A percentile compares a stretch with the other conserved stretches of the same genome.
Conservation (phyloP, 2,329 filamentous ascomycete genomes). For the Pseudogymnoascus sp. region DNA sequence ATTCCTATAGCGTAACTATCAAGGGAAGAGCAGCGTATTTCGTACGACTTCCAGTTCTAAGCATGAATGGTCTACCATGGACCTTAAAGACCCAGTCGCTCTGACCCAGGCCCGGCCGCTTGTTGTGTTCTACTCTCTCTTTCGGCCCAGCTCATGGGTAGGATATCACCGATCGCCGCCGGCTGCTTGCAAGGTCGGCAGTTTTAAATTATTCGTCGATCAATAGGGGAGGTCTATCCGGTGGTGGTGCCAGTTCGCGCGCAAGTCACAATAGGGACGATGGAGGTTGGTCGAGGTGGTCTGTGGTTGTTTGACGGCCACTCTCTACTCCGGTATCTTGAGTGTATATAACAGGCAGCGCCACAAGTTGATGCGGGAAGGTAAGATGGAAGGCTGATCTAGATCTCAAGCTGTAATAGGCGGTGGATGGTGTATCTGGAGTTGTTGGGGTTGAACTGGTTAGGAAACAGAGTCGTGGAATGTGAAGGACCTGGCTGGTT, state of each 20-base stretch:
- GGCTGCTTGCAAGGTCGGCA: background rate
- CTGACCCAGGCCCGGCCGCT: background rate
- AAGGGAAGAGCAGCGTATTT: background rate
- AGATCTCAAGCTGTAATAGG: background rate
- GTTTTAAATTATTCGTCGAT: background rate
- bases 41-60: background rate
- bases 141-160: background rate
- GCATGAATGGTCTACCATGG: slow-evolving; percentile 6
- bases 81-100: slow-evolving; percentile 1
- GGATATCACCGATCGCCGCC: background rate
- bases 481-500: background rate
- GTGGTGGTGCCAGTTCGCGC: background rate
- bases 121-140: background rate
- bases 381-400: background rate
- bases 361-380: background rate
- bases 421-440: background rate
- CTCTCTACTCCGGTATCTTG: background rate
- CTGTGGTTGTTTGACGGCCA: background rate
- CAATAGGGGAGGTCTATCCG: background rate
- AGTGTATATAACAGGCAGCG: background rate
- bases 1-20: slow-evolving; percentile 32
- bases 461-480: background rate
- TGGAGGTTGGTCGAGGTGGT: background rate
- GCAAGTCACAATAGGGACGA: background rate
- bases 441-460: background rate